Base-by-base conservation (phyloP, 2,329 filamentous ascomycete genomes). In the Aspergillus awamori region DNA sequence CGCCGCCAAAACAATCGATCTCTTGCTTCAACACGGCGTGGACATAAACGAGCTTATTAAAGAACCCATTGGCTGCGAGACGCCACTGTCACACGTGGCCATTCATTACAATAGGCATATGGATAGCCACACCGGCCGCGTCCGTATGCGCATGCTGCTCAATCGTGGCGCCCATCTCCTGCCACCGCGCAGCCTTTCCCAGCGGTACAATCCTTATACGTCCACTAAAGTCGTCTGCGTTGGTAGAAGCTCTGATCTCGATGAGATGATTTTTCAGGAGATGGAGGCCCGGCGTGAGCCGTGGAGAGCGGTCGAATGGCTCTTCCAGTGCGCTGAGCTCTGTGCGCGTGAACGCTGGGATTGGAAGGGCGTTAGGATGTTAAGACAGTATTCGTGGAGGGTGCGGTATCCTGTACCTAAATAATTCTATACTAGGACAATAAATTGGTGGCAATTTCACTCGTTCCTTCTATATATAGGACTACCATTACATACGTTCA, bases 61-160 rank as follows among this genome's bases (percentile, higher is more conserved):
- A 0, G 22, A 53, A 26, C 4, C 0, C 3, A 17, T 26, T 24
- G n/a, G 3, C 6, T 0, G 3, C 3, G 0, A 5, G 11, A 22
- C 52, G 2, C 15, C 20, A 8, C 15, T 54, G 2, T 0, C 7
- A 15, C 5, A 10, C 8, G 28, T 33, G 8, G 49, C 26, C 2
- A 5, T 1, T 5, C 22, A 43, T 10, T 41, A 47, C 8, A 26
- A 6, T 1, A 3, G 5, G 11, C 5, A 7, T 6, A 30, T 3
- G 24, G 24, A 43, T 17, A 4, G 8, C 17, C 4, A 10, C 17
- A 15, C 39, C 17, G 39, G 28, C 11, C 33, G 33, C 11, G 33
- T 20, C 7, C 49, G 49, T 17, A 5, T n/a, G 11, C 36, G 36
- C 7, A 54, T 54, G 43, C 43, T 47, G 43, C 22, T 47, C 22